A percentile compares a stretch with the other conserved stretches of the same genome.
These are phyloP conservation scores for Pelargonium australe DNA, from an alignment of 441 rosid species.

Conservation along the genomic window DNA sequence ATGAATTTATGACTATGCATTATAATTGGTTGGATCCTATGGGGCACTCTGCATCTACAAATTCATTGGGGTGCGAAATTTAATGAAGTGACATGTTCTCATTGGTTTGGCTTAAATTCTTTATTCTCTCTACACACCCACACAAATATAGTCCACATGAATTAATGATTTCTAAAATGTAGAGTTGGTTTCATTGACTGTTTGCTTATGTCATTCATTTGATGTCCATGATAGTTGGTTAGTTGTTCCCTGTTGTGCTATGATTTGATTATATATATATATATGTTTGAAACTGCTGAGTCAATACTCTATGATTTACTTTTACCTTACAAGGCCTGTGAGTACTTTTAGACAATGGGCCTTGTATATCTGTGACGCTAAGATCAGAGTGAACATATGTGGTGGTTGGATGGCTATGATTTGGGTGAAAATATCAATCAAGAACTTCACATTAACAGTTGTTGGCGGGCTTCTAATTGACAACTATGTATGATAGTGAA, in stretches of 20 bases:
- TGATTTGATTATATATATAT: not conserved
- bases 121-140: too few species aligned
- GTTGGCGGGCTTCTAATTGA: not conserved
- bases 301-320: not conserved
- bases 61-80: too few species aligned
- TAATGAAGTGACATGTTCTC: conserved; percentile 1
- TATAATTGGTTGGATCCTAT: too few species aligned
- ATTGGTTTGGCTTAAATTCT: not conserved
- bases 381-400: not conserved
- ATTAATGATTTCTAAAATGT: not conserved
- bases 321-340: not conserved
- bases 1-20: too few species aligned
- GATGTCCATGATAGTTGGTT: conserved; percentile 3
- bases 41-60: too few species aligned
- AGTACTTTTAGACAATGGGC: not conserved
- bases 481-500: not conserved
- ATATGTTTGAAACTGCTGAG: not conserved
- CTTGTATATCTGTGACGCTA: not conserved
- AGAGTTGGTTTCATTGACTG: not conserved
- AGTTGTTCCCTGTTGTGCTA: not conserved
- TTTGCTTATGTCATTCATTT: not conserved
- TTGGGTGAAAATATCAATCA: not conserved
- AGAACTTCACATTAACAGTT: not conserved
- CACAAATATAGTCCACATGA: not conserved
- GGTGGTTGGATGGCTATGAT: not conserved